Percentiles rank a stretch among this genome's conserved stretches.
Conservation (phyloP, 2,329 filamentous ascomycete species). For the Stagonosporopsis chrysanthemi region DNA sequence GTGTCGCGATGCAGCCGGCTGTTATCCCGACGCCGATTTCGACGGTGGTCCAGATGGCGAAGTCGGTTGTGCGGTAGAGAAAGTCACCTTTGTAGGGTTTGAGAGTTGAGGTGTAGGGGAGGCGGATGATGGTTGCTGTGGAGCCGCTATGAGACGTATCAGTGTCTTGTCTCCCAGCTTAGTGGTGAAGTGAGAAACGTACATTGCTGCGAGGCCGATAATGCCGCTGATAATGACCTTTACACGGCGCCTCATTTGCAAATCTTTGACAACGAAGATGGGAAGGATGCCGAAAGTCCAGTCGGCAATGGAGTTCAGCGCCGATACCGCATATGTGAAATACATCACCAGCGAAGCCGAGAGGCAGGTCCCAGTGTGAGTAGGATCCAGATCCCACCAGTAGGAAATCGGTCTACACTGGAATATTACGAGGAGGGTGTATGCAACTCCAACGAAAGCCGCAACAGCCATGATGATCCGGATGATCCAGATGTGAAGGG, state of each 20-base stretch:
- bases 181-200: constrained; percentile 11
- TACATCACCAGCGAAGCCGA: constrained; percentile 57
- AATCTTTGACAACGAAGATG: constrained; percentile 60
- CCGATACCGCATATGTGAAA: constrained; percentile 54
- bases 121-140: constrained; percentile 40
- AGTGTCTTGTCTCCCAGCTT: constrained; percentile 2
- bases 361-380: constrained; percentile 51
- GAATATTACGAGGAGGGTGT: constrained; percentile 59
- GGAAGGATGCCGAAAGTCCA: constrained; percentile 42
- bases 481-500: constrained; percentile 55
- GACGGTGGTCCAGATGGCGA: constrained; percentile 42
- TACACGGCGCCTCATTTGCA: constrained; percentile 62
- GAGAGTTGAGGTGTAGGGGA: constrained; percentile 38
- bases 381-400: constrained; percentile 57
- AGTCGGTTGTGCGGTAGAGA: constrained; percentile 41
- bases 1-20: constrained; percentile 39
- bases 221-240: constrained; percentile 62
- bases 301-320: constrained; percentile 39
- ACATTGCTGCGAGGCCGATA: constrained; percentile 56
- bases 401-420: constrained; percentile 60
- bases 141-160: constrained; percentile 47
- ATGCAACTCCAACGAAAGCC: constrained; percentile 54
- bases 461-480: constrained; percentile 56
- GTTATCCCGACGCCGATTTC: constrained; percentile 40
- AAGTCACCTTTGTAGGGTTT: constrained; percentile 40